Conservation (phyloP, 1,284 basidiomycete species). For the Trichosporon sp. region DNA sequence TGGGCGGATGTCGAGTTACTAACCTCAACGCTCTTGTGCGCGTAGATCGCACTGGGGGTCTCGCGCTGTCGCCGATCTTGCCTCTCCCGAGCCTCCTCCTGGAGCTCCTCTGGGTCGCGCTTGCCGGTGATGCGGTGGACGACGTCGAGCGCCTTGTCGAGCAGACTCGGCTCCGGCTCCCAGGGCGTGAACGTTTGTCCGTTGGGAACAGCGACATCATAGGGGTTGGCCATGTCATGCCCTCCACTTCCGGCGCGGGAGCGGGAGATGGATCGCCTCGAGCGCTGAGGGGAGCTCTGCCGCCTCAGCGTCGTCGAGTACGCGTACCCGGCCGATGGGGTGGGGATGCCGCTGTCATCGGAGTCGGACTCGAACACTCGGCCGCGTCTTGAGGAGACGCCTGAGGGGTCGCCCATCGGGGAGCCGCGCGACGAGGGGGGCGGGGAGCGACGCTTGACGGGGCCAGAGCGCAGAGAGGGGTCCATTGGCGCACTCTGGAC, state of each 20-base stretch:
- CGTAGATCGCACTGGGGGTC: constrained; percentile 45
- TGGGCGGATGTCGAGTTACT: constrained; percentile 13
- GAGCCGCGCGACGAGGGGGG: background rate
- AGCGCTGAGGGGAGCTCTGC: constrained; percentile 48
- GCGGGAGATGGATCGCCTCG: constrained; percentile 3
- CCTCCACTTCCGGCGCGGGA: background rate
- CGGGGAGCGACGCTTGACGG: constrained; percentile 2
- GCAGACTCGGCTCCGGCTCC: constrained; percentile 10
- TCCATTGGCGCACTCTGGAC: constrained; percentile 1
- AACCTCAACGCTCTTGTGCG: constrained; percentile 42
- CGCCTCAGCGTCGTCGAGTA: constrained; percentile 74
- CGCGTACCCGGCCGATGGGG: constrained; percentile 54
- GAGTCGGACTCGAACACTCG: constrained; percentile 2
- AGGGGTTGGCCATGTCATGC: constrained; percentile 17
- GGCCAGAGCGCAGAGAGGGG: background rate
- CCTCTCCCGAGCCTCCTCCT: constrained; percentile 21
- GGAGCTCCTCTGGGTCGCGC: constrained; percentile 30
- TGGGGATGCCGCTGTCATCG: background rate
- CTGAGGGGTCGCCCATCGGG: background rate
- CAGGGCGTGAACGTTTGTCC: background rate
- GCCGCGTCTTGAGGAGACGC: background rate
- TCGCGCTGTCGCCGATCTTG: constrained; percentile 39
- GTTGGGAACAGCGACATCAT: background rate
- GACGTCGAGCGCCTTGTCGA: constrained; percentile 13
- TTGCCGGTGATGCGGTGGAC: constrained; percentile 30